phyloP scores from a whole-genome alignment of 768 basidiomycete species.

The Chalciporus chontae region DNA sequence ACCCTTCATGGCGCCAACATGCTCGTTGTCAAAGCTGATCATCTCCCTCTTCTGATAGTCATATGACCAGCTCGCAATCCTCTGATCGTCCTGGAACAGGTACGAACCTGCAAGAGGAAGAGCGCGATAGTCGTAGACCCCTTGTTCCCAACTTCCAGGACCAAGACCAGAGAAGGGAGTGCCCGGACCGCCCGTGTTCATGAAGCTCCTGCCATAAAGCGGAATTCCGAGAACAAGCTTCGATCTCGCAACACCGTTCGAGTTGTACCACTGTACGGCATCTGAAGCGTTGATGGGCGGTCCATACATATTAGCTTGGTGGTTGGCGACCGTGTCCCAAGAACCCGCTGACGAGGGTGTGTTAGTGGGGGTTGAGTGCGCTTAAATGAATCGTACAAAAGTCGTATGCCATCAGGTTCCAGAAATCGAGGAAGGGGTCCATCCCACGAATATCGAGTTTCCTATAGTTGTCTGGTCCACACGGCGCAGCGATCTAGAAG shows the following conservation, averaged over 20 bases:
- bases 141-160: constrained; percentile 85
- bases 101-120: constrained; percentile 76
- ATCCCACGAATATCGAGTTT: constrained; percentile 79
- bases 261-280: constrained; percentile 67
- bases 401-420: constrained; percentile 97
- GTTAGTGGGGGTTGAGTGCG: constrained; percentile 7
- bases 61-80: constrained; percentile 81
- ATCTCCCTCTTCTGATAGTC: constrained; percentile 72
- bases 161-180: constrained; percentile 78
- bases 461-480: constrained; percentile 82
- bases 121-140: constrained; percentile 90
- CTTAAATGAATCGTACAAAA: constrained; percentile 48
- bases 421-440: constrained; percentile 87
- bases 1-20: constrained; percentile 70
- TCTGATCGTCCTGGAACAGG: constrained; percentile 59
- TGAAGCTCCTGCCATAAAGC: constrained; percentile 90
- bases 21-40: constrained; percentile 77
- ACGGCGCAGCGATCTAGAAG: constrained; percentile 83
- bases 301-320: constrained; percentile 86
- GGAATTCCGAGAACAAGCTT: constrained; percentile 92
- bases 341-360: constrained; percentile 55
- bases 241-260: constrained; percentile 64
- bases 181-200: constrained; percentile 81
- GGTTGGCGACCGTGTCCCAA: constrained; percentile 66
- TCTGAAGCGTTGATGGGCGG: constrained; percentile 59